A percentile compares a stretch with the other conserved stretches of the same genome.
phyloP scores from a whole-genome alignment of 1,284 basidiomycete species.

The Ganoderma sinense region DNA sequence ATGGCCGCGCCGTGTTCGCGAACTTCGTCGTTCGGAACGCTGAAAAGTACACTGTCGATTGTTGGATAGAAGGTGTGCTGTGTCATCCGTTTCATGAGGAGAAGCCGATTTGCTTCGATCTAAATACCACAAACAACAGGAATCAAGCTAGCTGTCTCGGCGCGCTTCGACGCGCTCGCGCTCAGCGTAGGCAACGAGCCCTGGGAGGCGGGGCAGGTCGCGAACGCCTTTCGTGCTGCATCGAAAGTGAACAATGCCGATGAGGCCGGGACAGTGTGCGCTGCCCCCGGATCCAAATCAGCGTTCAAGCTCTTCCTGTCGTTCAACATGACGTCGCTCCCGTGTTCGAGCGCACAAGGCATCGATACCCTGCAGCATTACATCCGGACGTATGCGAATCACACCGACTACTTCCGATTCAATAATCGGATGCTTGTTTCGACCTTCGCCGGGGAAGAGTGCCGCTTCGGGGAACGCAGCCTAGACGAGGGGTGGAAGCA shows the following conservation, averaged over 20 bases:
- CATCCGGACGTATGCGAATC: slow-evolving; percentile 48
- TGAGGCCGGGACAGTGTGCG: not conserved
- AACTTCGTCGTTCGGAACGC: slow-evolving; percentile 51
- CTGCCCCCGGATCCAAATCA: slow-evolving; percentile 20
- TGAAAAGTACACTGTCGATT: slow-evolving; percentile 43
- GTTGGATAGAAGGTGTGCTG: slow-evolving; percentile 46
- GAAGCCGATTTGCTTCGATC: not conserved
- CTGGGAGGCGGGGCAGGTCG: slow-evolving; percentile 57
- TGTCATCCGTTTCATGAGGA: not conserved
- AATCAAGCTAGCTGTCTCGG: slow-evolving; percentile 46
- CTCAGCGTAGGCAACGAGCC: slow-evolving; percentile 54
- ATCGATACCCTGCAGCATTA: slow-evolving; percentile 46
- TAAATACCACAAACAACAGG: slow-evolving; percentile 34
- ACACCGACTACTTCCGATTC: slow-evolving; percentile 51
- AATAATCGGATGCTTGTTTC: slow-evolving; percentile 55
- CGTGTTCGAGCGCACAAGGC: slow-evolving; percentile 49
- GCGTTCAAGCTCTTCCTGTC: slow-evolving; percentile 65
- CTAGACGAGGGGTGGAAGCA: slow-evolving; percentile 43
- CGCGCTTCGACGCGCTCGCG: slow-evolving; percentile 52
- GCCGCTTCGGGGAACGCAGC: slow-evolving; percentile 50
- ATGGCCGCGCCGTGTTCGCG: slow-evolving; percentile 32
- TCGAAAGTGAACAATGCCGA: slow-evolving; percentile 19
- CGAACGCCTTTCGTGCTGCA: slow-evolving; percentile 51
- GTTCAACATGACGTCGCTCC: slow-evolving; percentile 60
- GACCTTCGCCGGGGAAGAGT: slow-evolving; percentile 62